Base-by-base conservation (phyloP, 495 filamentous ascomycete species). In the Terfezia claveryi region DNA sequence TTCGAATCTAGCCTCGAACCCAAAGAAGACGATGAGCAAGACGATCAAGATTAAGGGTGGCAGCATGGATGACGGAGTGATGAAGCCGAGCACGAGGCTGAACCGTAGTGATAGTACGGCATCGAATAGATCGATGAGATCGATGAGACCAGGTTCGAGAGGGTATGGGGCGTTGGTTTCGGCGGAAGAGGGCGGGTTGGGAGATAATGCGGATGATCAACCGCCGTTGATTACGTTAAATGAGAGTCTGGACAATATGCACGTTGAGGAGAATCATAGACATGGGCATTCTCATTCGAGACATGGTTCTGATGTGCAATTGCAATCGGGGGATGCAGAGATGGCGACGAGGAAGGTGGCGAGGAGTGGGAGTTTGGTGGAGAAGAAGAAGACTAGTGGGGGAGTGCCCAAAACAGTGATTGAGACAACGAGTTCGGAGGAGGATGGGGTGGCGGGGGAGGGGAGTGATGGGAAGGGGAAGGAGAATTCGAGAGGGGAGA, bases 1-100 rank as follows among this genome's bases (percentile, higher is more conserved):
- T 0, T 92, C 86, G 2, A 98, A 98, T 61, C 76, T 83, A 14
- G 92, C 91, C 2, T 84, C 78, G 53, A 78, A 83, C 38, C 91
- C 91, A 4, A 80, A 82, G 58, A 71, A 76, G 54, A 94, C 91
- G 2, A 80, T 81, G n/a, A 89, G 86, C 56, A 81, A 80, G 37
- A 80, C 79, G 11, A 87, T 98, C 52, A 95, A 95, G 68, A 89
- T 66, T 38, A 68, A 69, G 53, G 4, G 27, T 32, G 59, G 60
- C 11, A 63, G 60, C 44, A 60, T 62, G 5, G 23, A 50, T 12
- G 64, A 70, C 1, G 12, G 62, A 57, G 36, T 20, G 51, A 14
- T 52, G 52, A 37, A 55, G 23, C 37, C 55, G 14, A n/a, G 14
- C 51, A 52, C 38, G 16, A 23, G 11, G 36, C 36, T 11, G 53